Base-by-base conservation (phyloP, 2,329 filamentous ascomycete species). In the Alternaria consortialis region DNA sequence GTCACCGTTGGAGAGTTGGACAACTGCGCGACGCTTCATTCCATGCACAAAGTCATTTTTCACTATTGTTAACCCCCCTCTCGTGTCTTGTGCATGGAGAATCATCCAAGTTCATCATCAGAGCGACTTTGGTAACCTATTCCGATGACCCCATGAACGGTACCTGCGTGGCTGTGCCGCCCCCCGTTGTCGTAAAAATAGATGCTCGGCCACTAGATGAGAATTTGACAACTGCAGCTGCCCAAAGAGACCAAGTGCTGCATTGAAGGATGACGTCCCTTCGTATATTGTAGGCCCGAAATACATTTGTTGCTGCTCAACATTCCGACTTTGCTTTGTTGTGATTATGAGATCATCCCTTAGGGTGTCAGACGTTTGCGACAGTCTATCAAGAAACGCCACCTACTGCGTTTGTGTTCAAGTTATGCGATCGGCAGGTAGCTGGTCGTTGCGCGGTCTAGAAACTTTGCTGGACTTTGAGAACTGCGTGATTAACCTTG, bases 101-200 rank as follows among this genome's bases (percentile, higher is more conserved):
- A 50, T 25, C 20, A 27, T 8, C 17, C 7, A 7, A 50, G 5
- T 50, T 25, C 32, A 37, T 37, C 46, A 37, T 32, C 32, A 29
- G 27, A 25, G 27, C 42, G 13, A 43, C 37, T 44, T 27, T 29
- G 31, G 36, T 29, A 52, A 12, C 53, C 55, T 53, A 4, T 29
- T 32, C 55, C 46, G 39, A 34, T 13, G 29, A 25, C 40, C 54
- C 46, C 27, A 32, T 31, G 25, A 31, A 40, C 47, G 48, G 56
- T 36, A 27, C 56, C 51, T 43, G 40, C 56, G 56, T 58, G 56
- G 56, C 56, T 58, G 56, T 53, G 56, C 56, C 13, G 13, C 32
- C 31, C 15, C 53, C 42, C 47, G 32, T 20, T 13, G 17, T 29
- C 23, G 56, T 58, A 58, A 58, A 58, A 58, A 58, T 58, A 58